These are phyloP conservation scores for Haberlea rhodopensis DNA, from an alignment of 257 asterid genomes.

Conservation along the genomic window DNA sequence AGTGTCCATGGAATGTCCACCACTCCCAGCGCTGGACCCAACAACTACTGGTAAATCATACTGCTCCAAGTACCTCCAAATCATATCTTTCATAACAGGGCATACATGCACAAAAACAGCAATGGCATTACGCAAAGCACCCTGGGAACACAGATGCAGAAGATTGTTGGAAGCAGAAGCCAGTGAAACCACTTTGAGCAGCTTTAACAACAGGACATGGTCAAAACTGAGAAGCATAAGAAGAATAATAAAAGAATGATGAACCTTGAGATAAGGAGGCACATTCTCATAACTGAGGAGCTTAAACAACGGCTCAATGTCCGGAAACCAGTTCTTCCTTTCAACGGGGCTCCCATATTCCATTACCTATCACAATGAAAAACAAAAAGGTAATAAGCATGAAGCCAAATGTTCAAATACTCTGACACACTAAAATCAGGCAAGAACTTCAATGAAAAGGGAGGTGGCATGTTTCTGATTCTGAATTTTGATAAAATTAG, in stretches of 20 bases:
- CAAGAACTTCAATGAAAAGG: neutral
- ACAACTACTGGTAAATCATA: constrained; percentile 96
- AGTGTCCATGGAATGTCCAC: constrained; percentile 54
- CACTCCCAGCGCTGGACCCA: constrained; percentile 58
- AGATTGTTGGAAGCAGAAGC: constrained; percentile 27
- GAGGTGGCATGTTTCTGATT: neutral
- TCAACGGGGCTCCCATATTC: constrained; percentile 77
- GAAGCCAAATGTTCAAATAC: neutral
- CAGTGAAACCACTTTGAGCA: constrained; percentile 15
- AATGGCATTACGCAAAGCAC: constrained; percentile 82
- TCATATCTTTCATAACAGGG: constrained; percentile 75
- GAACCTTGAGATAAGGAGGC: constrained; percentile 97
- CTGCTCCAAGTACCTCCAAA: constrained; percentile 92
- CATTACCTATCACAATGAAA: constrained; percentile 51
- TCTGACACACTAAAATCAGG: neutral
- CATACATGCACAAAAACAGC: constrained; percentile 76
- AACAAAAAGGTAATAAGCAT: neutral
- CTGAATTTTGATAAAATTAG: neutral
- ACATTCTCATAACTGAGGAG: constrained; percentile 94
- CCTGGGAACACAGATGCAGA: constrained; percentile 42
- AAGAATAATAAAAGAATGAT: constrained; percentile 23
- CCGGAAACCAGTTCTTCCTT: constrained; percentile 91
- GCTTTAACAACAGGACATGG: constrained; percentile 12
- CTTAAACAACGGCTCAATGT: constrained; percentile 93
- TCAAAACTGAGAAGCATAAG: constrained; percentile 17